phyloP scores from a whole-genome alignment of 2,329 filamentous ascomycete species.

The Claviceps digitariae region DNA sequence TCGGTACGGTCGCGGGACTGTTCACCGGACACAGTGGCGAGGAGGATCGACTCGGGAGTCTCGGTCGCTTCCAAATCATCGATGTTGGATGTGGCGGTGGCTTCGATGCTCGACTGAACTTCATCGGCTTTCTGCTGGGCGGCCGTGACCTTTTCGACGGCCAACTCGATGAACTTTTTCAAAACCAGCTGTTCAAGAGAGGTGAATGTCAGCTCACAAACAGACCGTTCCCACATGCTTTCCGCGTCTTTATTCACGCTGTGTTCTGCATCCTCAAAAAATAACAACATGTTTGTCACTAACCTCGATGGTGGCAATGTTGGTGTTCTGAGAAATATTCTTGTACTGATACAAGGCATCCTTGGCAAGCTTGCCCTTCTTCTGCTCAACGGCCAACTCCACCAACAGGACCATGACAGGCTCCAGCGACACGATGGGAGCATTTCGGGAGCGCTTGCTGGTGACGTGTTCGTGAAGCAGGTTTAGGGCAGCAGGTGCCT shows the following conservation, averaged over 20 bases:
- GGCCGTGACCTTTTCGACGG: constrained; percentile 88
- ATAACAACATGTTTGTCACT: constrained; percentile 11
- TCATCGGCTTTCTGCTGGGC: constrained; percentile 94
- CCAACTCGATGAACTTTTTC: constrained; percentile 95
- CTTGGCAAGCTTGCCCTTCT: constrained; percentile 97
- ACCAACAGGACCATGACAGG: constrained; percentile 97
- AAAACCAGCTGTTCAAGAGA: constrained; percentile 56
- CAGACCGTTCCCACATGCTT: neutral
- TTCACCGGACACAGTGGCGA: constrained; percentile 95
- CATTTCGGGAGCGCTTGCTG: constrained; percentile 94
- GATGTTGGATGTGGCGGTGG: constrained; percentile 55
- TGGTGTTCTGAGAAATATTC: constrained; percentile 98
- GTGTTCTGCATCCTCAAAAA: neutral
- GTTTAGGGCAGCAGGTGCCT: constrained; percentile 80
- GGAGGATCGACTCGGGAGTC: constrained; percentile 93
- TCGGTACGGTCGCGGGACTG: constrained; percentile 96
- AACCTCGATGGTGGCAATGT: constrained; percentile 94
- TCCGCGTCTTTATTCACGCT: too few species aligned
- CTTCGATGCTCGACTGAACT: constrained; percentile 77
- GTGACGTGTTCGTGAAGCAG: constrained; percentile 99
- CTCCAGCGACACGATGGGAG: constrained; percentile 88
- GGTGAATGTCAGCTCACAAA: constrained; percentile 7
- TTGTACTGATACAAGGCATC: constrained; percentile 99
- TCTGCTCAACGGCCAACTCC: constrained; percentile 89
- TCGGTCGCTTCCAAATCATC: constrained; percentile 95